Percentiles rank a stretch among this genome's conserved stretches.
These are phyloP conservation scores for Gossypium thurberi DNA, from an alignment of 345 rosid species.

Conservation along the genomic window DNA sequence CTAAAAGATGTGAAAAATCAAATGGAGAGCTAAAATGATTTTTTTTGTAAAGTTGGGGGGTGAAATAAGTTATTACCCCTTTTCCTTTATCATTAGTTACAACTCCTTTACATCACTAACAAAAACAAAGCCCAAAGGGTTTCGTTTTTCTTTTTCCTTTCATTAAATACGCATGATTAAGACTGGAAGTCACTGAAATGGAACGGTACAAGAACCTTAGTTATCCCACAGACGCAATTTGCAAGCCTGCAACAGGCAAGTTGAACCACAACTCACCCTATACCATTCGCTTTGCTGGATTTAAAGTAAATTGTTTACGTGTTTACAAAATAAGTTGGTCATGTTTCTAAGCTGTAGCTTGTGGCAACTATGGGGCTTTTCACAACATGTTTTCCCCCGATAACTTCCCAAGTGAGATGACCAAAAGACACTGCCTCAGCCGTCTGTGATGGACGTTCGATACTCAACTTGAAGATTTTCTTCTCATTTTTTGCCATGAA, in stretches of 20 bases:
- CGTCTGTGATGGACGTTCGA: constrained; percentile 26
- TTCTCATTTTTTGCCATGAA: constrained; percentile 39
- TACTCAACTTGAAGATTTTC: constrained; percentile 31
- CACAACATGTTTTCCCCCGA: constrained; percentile 30
- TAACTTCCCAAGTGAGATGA: constrained; percentile 41
- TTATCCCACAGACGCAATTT: neutral
- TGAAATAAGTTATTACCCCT: no score
- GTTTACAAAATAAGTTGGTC: neutral
- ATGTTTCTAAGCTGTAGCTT: constrained; percentile 1
- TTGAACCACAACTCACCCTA: neutral
- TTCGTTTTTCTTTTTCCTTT: neutral
- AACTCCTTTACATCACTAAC: no score
- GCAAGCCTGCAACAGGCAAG: neutral
- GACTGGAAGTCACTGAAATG: neutral
- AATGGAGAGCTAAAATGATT: no score
- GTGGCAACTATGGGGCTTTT: constrained; percentile 45
- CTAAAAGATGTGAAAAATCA: no score
- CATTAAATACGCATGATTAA: neutral
- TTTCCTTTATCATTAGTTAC: neutral
- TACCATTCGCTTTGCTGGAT: neutral
- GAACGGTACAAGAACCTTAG: neutral
- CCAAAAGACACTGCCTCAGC: constrained; percentile 24
- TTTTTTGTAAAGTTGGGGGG: no score
- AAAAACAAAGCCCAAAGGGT: no score
- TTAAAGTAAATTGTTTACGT: neutral